A percentile compares a stretch with the other conserved stretches of the same genome.
phyloP scores from a whole-genome alignment of 2,329 filamentous ascomycete species.

The Fusarium subtropicale region DNA sequence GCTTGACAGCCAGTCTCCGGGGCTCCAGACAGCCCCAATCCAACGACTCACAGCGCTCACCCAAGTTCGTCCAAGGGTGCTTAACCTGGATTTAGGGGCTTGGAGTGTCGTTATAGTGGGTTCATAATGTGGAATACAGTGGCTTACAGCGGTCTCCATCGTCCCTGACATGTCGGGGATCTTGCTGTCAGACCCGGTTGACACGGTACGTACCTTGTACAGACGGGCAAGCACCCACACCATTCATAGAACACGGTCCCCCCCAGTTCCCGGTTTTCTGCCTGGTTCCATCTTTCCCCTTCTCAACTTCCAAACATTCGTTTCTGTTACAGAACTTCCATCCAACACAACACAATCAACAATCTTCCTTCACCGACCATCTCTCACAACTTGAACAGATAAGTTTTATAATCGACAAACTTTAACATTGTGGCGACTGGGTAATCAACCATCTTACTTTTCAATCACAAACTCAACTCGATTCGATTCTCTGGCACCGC shows the following conservation, averaged over 20 bases:
- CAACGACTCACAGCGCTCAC: slow-evolving; percentile 22
- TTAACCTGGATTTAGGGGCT: slow-evolving; percentile 27
- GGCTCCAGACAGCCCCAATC: slow-evolving; percentile 3
- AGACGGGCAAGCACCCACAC: slow-evolving; percentile 46
- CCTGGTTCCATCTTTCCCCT: slow-evolving; percentile 43
- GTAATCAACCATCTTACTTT: slow-evolving; percentile 4
- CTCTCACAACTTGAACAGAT: slow-evolving; percentile 7
- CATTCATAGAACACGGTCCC: slow-evolving; percentile 51
- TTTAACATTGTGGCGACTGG: not conserved
- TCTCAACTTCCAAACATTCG: slow-evolving; percentile 40
- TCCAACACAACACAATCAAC: slow-evolving; percentile 25
- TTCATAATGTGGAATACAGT: slow-evolving; percentile 36
- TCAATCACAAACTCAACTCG: slow-evolving; percentile 2
- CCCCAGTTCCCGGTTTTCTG: slow-evolving; percentile 47
- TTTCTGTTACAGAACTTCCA: slow-evolving; percentile 29
- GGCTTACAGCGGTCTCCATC: slow-evolving; percentile 18
- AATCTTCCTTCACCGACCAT: slow-evolving; percentile 5
- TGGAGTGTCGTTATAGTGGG: slow-evolving; percentile 42
- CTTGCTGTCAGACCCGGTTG: slow-evolving; percentile 26
- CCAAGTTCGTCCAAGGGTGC: slow-evolving; percentile 18
- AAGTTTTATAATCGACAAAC: not conserved
- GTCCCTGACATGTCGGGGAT: slow-evolving; percentile 32
- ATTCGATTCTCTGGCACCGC: slow-evolving; percentile 26
- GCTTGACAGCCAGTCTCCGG: slow-evolving; percentile 16
- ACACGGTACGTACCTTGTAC: slow-evolving; percentile 34